Evolutionary conservation across 106 monocot species (phyloP).

Genomic region (Chionographis japonica): DNA sequence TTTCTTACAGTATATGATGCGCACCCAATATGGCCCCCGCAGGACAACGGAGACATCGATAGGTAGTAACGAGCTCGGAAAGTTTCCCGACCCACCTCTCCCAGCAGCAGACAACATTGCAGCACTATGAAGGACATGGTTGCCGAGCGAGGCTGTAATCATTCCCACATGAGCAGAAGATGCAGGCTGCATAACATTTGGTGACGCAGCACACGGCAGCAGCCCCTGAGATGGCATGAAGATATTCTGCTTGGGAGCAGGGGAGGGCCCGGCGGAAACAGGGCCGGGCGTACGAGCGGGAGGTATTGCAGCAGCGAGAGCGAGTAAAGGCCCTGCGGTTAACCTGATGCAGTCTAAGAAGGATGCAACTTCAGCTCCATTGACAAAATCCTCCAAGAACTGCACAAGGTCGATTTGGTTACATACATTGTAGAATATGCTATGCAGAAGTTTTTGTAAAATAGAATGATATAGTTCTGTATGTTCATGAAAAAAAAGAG

Average conservation of each 20-base stretch:
- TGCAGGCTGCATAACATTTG: constrained; percentile 28
- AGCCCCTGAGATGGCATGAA: constrained; percentile 44
- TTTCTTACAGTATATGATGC: constrained; percentile 98
- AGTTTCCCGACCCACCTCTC: constrained; percentile 84
- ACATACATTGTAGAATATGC: no score
- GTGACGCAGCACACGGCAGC: constrained; percentile 42
- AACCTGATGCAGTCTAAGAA: constrained; percentile 96
- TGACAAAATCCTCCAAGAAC: constrained; percentile 97
- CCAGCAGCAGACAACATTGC: constrained; percentile 75
- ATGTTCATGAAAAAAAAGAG: no score
- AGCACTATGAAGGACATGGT: constrained; percentile 52
- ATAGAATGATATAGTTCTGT: no score
- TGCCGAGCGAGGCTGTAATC: constrained; percentile 32
- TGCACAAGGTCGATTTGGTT: constrained; percentile 24
- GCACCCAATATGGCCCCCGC: constrained; percentile 95
- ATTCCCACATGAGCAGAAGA: constrained; percentile 23
- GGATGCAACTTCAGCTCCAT: constrained; percentile 93
- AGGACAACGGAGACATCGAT: constrained; percentile 97
- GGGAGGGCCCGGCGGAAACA: constrained; percentile 46
- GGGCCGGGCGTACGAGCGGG: constrained; percentile 90
- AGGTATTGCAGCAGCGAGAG: constrained; percentile 90
- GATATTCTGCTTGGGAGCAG: constrained; percentile 47
- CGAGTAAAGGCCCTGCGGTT: constrained; percentile 93
- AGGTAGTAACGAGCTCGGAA: constrained; percentile 91
- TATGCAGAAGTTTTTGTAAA: no score